Evolutionary conservation across 1,139 yeast genomes (phyloP).

Genomic region (Sugiyamaella grinbergsii): DNA sequence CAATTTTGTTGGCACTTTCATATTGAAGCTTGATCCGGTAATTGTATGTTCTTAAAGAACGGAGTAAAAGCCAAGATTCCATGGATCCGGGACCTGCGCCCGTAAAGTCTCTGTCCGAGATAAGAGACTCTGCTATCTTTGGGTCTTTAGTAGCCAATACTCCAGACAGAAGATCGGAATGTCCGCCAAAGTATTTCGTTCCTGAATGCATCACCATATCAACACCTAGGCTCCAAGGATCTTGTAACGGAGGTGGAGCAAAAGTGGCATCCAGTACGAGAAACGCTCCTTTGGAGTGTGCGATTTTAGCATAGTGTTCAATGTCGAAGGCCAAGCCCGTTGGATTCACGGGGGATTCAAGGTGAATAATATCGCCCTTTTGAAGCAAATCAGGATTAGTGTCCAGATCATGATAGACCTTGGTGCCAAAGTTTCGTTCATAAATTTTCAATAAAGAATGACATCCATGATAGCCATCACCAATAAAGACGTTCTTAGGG

Average conservation of each 20-base stretch:
- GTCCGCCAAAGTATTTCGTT: constrained; percentile 91
- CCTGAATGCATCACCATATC: constrained; percentile 88
- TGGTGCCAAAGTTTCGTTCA: constrained; percentile 60
- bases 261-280: constrained; percentile 82
- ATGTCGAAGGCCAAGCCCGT: constrained; percentile 71
- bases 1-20: constrained; percentile 62
- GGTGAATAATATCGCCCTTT: constrained; percentile 74
- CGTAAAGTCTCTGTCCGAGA: constrained; percentile 62
- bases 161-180: constrained; percentile 88
- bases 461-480: constrained; percentile 84
- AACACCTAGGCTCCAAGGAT: constrained; percentile 78
- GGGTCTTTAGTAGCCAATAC: constrained; percentile 63
- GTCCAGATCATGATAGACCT: constrained; percentile 54
- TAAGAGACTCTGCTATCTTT: constrained; percentile 50
- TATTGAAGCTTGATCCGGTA: constrained; percentile 70
- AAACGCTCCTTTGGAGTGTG: constrained; percentile 70
- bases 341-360: constrained; percentile 91
- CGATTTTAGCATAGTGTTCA: constrained; percentile 59
- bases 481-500: constrained; percentile 76
- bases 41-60: constrained; percentile 80
- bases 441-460: constrained; percentile 67
- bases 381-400: constrained; percentile 55
- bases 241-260: constrained; percentile 89
- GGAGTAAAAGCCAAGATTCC: constrained; percentile 69
- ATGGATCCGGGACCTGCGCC: constrained; percentile 81